A percentile compares a stretch with the other conserved stretches of the same genome.
phyloP scores from a whole-genome alignment of 805 yeast genomes.

The Sungouiozyma ichnusensis region DNA sequence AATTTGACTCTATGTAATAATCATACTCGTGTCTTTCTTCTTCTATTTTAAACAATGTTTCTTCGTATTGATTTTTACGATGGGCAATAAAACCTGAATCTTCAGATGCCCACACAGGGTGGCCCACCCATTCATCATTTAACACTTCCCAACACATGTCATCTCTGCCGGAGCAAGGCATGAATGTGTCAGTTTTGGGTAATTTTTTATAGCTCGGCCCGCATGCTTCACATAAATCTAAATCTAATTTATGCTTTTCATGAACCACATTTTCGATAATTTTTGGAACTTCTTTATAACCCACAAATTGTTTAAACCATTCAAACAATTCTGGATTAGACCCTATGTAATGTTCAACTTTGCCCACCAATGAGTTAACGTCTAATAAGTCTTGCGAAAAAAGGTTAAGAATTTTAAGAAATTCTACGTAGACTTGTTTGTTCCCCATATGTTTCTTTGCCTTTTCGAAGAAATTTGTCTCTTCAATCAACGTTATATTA shows the following conservation, averaged over 20 bases:
- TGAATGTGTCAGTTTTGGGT: slow-evolving; percentile 87
- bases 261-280: slow-evolving; percentile 78
- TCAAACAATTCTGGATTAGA: slow-evolving; percentile 64
- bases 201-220: slow-evolving; percentile 91
- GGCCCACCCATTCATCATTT: slow-evolving; percentile 99
- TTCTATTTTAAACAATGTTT: slow-evolving; percentile 85
- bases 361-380: slow-evolving; percentile 65
- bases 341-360: slow-evolving; percentile 81
- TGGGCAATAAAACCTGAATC: slow-evolving; percentile 99
- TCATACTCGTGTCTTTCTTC: slow-evolving; percentile 98
- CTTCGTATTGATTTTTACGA: slow-evolving; percentile 95
- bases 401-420: slow-evolving; percentile 75
- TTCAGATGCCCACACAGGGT: slow-evolving; percentile 99
- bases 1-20: slow-evolving; percentile 86
- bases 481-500: slow-evolving; percentile 62
- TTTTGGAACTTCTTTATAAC: slow-evolving; percentile 74
- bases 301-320: slow-evolving; percentile 91
- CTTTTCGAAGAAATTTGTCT: slow-evolving; percentile 81
- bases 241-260: slow-evolving; percentile 84
- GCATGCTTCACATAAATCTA: slow-evolving; percentile 82
- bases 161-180: slow-evolving; percentile 98
- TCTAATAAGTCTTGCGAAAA: slow-evolving; percentile 88
- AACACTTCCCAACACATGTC: slow-evolving; percentile 99
- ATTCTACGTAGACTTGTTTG: slow-evolving; percentile 85
- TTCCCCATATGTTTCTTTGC: slow-evolving; percentile 82